These are phyloP conservation scores for Solanum lignicaule DNA, from an alignment of 257 asterid species.

Conservation along the genomic window DNA sequence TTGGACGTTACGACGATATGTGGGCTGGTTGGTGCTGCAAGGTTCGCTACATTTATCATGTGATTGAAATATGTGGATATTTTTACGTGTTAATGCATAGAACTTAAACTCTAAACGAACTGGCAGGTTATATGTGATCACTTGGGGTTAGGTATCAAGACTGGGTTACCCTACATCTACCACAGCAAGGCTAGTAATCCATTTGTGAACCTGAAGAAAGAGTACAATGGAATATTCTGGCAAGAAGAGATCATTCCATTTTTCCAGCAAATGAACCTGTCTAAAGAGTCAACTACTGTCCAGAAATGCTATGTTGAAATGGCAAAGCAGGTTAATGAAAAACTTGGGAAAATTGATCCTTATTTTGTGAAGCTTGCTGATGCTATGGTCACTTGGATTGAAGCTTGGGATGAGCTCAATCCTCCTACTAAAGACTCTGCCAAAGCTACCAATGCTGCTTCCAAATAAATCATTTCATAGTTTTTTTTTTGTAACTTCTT, in stretches of 20 bases:
- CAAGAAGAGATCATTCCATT: constrained; percentile 92
- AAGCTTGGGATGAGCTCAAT: constrained; percentile 89
- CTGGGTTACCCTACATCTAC: constrained; percentile 86
- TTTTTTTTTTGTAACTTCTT: neutral
- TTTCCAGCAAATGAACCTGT: constrained; percentile 53
- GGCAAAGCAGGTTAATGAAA: constrained; percentile 62
- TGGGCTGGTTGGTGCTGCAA: constrained; percentile 98
- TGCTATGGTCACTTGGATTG: constrained; percentile 84
- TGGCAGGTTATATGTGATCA: constrained; percentile 79
- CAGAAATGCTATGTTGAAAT: constrained; percentile 72
- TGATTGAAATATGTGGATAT: neutral
- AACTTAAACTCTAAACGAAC: neutral
- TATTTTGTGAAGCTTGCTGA: constrained; percentile 70
- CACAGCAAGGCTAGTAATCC: constrained; percentile 99
- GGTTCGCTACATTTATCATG: constrained; percentile 19
- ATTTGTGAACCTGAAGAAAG: constrained; percentile 69
- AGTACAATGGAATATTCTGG: constrained; percentile 92
- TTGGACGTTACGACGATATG: constrained; percentile 94
- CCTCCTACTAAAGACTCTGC: constrained; percentile 22
- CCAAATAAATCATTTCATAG: constrained; percentile 5
- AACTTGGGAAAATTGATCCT: constrained; percentile 60
- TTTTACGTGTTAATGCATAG: neutral
- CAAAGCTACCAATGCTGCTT: constrained; percentile 2
- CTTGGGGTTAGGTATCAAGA: constrained; percentile 74
- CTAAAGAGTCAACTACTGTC: constrained; percentile 69